Evolutionary conservation across 78 protist species (phyloP).

Genomic region (Dictyostelium purpureum): DNA sequence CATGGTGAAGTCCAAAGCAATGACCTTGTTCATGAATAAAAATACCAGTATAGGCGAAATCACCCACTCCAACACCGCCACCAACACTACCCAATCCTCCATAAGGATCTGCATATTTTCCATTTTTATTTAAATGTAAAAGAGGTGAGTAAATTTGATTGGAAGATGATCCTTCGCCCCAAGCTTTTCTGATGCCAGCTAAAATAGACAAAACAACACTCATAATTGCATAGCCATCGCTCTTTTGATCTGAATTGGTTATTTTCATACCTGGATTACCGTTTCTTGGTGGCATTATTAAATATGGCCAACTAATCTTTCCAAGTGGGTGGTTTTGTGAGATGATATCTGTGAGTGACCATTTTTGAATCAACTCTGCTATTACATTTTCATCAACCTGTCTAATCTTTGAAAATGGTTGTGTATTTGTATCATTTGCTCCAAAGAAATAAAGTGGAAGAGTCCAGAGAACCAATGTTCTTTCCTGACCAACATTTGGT

Average conservation of each 20-base stretch:
- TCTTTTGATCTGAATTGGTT: background rate
- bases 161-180: background rate
- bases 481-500: slow-evolving; percentile 24
- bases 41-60: slow-evolving; percentile 4
- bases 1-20: slow-evolving; percentile 19
- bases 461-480: background rate
- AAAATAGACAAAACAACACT: background rate
- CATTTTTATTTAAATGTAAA: background rate
- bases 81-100: slow-evolving; percentile 67
- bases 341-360: slow-evolving; percentile 20
- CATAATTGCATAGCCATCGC: slow-evolving; percentile 46
- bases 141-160: slow-evolving; percentile 24
- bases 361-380: slow-evolving; percentile 1
- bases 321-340: background rate
- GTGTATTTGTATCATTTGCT: slow-evolving; percentile 29
- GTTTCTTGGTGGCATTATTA: background rate
- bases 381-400: background rate
- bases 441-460: slow-evolving; percentile 53
- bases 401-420: background rate
- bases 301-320: slow-evolving; percentile 2
- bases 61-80: slow-evolving; percentile 4
- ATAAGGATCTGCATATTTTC: background rate
- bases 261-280: background rate
- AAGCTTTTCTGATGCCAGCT: background rate
- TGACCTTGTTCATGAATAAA: slow-evolving; percentile 67